Percentiles rank a stretch among this genome's conserved stretches.
Evolutionary conservation across 1,284 basidiomycete genomes (phyloP).

Genomic region (Trichosporon asahii): DNA sequence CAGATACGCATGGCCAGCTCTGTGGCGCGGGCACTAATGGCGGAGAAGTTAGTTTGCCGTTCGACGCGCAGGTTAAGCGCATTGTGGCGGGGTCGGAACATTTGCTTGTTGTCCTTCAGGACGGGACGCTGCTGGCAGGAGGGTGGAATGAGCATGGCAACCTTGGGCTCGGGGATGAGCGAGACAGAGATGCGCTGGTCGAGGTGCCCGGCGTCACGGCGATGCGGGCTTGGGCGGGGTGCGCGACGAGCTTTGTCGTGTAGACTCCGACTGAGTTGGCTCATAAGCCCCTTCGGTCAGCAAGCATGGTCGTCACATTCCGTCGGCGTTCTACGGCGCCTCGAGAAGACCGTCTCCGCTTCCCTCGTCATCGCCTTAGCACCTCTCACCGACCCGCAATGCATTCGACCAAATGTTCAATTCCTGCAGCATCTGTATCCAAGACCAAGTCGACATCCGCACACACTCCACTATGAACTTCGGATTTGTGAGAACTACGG

Average conservation of each 20-base stretch:
- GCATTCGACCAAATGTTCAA: too few relatives aligned
- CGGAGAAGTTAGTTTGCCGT: background rate
- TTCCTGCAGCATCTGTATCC: too few relatives aligned
- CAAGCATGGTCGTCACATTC: background rate
- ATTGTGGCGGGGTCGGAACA: conserved; percentile 77
- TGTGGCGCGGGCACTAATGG: background rate
- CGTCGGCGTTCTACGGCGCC: too few relatives aligned
- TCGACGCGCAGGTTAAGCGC: conserved; percentile 5
- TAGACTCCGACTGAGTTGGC: background rate
- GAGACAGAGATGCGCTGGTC: conserved; percentile 55
- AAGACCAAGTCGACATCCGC: too few relatives aligned
- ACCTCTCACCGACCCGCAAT: too few relatives aligned
- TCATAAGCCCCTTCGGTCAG: too few relatives aligned
- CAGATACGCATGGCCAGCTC: conserved; percentile 68
- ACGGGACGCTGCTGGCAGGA: conserved; percentile 57
- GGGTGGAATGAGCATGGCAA: conserved; percentile 98
- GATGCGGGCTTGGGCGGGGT: conserved; percentile 17
- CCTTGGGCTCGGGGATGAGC: conserved; percentile 63
- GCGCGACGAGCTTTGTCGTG: conserved; percentile 17
- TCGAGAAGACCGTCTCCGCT: too few relatives aligned
- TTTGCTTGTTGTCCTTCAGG: conserved; percentile 62
- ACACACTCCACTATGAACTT: too few relatives aligned
- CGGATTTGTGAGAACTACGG: too few relatives aligned
- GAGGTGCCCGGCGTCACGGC: conserved; percentile 9
- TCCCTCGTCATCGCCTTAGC: too few relatives aligned